Evolutionary conservation across 1,139 yeast genomes (phyloP), one percentile per base, ranked within the genome.

Genomic region (Hyphopichia fennica): DNA sequence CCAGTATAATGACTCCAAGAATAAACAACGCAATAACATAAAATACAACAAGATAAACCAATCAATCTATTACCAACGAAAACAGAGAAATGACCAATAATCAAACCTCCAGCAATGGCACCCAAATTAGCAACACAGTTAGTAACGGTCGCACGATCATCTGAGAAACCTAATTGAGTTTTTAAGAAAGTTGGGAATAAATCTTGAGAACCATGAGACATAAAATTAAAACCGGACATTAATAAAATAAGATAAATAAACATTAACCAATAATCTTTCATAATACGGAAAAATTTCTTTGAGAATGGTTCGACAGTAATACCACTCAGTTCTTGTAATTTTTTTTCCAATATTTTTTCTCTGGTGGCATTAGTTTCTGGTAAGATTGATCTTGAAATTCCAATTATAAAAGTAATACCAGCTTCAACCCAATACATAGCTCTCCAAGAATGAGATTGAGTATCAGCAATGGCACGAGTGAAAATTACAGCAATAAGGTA

Each of bases 21-120:
- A 52, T 82, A 82, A 42, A 81, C 72, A 54, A 82, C 61, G 9
- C 84, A 84, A 52, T 65, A 95, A 40, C 95, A 93, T 31, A 78
- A 47, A 30, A 86, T 58, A 58, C 88, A 82, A 51, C 87, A 82
- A 43, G 77, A 49, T 35, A 83, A 66, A 29, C 67, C 60, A 4
- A 65, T 47, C 6, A 68, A 48, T 53, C 73, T 59, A 54, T 73
- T 58, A 18, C 74, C 73, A 38, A 67, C 50, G 41, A 65, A 65
- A 11, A 63, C 63, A 6, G 72, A 66, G 16, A 58, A 39, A 47
- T 69, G 74, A 14, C 72, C 70, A 40, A 65, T 57, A 2, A 65
- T 39, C 36, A 65, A 52, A 40, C 73, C 74, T 15, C 74, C 74
- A 41, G 55, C 46, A 34, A 67, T 56, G 11, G 73, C 73, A 40